Evolutionary conservation across 2,329 filamentous ascomycete species (phyloP), one percentile per base, ranked within the genome.

Genomic region (Coleophoma eucalyptorum): DNA sequence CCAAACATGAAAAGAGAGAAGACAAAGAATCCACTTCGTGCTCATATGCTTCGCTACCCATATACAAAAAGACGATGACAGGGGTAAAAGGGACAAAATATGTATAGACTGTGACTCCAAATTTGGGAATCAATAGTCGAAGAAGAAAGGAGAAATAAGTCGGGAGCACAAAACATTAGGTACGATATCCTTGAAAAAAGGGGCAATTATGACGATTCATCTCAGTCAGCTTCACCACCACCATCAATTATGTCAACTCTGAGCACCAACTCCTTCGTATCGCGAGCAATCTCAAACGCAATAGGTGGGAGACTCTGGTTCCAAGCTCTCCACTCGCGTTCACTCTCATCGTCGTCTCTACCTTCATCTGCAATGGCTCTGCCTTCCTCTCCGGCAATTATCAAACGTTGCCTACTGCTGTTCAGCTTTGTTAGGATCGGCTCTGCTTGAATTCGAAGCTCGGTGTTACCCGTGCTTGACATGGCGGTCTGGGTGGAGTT

Each of bases 281-380:
- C 87, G 53, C 87, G 79, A 6, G 88, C 90, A 64, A 93, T 87
- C 69, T 90, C 87, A 68, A 95, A 95, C n/a, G 89, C 89, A 58
- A 94, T 84, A 2, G 89, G 89, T 11, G 89, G 89, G 46, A 96
- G 72, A 26, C 81, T 84, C 66, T 87, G 84, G 49, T 80, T 86
- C 74, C 86, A 86, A 62, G 77, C 75, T 55, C 75, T 76, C 81
- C 81, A 84, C 43, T 73, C 70, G 53, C 76, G 72, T 41, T 80
- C 72, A 56, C 81, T 76, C 53, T 75, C 71, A 49, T 77, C 74
- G 40, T 75, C 74, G 43, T 80, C 72, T 38, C 74, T 73, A 15
- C 74, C 70, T 44, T 76, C 78, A 3, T 76, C 75, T 7, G 76
- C 79, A 21, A 87, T 78, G 8, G 80, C 77, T 57, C 80, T 73